Conservation (phyloP, 78 protist genomes). For the Polysphondylium violaceum region DNA sequence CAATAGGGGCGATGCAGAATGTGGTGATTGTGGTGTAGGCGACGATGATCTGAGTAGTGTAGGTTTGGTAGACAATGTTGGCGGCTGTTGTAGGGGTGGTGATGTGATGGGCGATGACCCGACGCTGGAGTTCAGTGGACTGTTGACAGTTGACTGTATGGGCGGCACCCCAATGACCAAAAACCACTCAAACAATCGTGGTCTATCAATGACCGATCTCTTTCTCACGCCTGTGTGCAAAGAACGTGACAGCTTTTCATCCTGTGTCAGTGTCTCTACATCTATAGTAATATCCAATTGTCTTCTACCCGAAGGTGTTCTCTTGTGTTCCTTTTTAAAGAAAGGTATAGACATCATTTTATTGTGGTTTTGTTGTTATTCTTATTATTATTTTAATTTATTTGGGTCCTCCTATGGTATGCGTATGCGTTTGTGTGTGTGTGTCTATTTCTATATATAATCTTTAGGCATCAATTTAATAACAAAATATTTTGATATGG, state of each 20-base stretch:
- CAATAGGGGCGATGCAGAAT: slow-evolving; percentile 8
- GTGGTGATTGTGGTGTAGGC: not conserved
- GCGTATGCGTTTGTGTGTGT: too few species aligned
- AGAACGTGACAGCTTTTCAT: slow-evolving; percentile 19
- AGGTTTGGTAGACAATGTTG: not conserved
- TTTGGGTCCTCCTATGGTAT: too few species aligned
- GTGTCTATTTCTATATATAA: too few species aligned
- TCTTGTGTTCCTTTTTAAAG: slow-evolving; percentile 46
- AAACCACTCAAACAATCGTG: slow-evolving; percentile 53
- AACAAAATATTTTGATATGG: too few species aligned
- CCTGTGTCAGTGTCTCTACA: slow-evolving; percentile 65
- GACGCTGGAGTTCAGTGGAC: not conserved
- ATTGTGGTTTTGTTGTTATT: not conserved
- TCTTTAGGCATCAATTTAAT: too few species aligned
- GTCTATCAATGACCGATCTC: slow-evolving; percentile 26
- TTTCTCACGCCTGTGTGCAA: slow-evolving; percentile 25
- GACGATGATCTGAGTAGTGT: slow-evolving; percentile 16
- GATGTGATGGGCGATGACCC: slow-evolving; percentile 8
- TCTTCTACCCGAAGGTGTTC: slow-evolving; percentile 64
- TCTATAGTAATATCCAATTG: slow-evolving; percentile 43
- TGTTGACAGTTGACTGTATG: not conserved
- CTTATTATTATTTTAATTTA: too few species aligned
- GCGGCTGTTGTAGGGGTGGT: not conserved
- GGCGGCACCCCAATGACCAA: slow-evolving; percentile 53
- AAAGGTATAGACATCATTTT: slow-evolving; percentile 23